Base-by-base conservation (phyloP, 2,329 filamentous ascomycete genomes). In the Elsinoe batatas region DNA sequence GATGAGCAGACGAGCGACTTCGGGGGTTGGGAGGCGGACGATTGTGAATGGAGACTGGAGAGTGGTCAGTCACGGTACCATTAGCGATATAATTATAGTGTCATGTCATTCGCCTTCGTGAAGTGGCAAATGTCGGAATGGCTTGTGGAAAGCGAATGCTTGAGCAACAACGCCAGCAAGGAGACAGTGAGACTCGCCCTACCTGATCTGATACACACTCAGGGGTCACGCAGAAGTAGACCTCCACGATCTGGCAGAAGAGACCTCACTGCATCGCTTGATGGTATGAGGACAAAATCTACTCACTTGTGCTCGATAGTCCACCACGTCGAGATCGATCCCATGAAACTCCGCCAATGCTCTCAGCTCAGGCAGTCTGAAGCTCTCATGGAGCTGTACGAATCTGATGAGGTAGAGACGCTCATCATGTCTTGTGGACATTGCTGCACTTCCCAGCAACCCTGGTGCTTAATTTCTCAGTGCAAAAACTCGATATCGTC, bases 331-430 rank as follows among this genome's bases (percentile, higher is more conserved):
- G 53, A 96, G 67, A 20, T 84, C 71, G 35, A 93, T 74, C 8
- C 77, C 77, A 56, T 83, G 79, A 4, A 91, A 68, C 8, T 81
- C 74, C 3, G 89, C 90, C 17, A 98, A 75, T 20, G 93, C 84
- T 65, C 91, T 75, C 12, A 95, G 79, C 70, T 98, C 93, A 2
- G 91, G 82, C 56, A 83, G 76, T 37, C 91, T 85, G 68, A 98
- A 98, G n/a, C 82, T 85, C 74, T 96, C 89, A 69, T 97, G 91
- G 57, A 80, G 77, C 71, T 97, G 93, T 43, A 85, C 86, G 68
- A 97, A 90, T 64, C 91, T 87, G 61, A 98, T 83, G 58, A 98
- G 79, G 66, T 88, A 97, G 59, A 94, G 82, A 17, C 33, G 15
- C 20, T 32, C 40, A 6, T 8, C 38, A 13, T 18, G 7, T n/a